Evolutionary conservation across 495 filamentous ascomycete species (phyloP), one percentile per base, ranked within the genome.

Genomic region (Trichocladium antarcticum): DNA sequence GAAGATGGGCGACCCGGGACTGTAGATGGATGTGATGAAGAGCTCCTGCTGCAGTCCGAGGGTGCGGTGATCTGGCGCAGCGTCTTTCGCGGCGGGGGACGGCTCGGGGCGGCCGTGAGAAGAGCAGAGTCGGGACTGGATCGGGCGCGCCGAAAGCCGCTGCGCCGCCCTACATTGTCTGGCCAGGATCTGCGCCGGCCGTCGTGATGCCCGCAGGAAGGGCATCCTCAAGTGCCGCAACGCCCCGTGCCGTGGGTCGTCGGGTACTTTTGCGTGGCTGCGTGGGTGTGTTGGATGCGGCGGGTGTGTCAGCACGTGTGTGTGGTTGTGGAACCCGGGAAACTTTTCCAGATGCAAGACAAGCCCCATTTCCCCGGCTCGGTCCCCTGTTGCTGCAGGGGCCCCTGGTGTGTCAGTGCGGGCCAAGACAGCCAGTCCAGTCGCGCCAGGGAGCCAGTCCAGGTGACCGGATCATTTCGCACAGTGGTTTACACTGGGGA

Each of bases 1-100:
- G 57, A 96, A 87, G 11, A 96, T 77, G 5, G 89, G 87, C 11
- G 89, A 92, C 0, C 89, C 89, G 3, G 89, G 88, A 54, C 84
- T 89, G 63, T 87, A 86, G 38, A 74, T 56, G 9, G 87, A 87
- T 0, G 79, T 84, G 17, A 78, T 85, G 61, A 90, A 92, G 8
- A 96, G 77, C 37, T 84, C 78, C 47, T 90, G 88, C 16, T 74
- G 69, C 22, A 79, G 68, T 41, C 78, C 84, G 35, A 93, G 67
- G 34, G 76, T 68, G 52, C 87, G 82, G 64, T 95, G 87, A 55
- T 94, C 74, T 35, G 55, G 54, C 21, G 73, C 24, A 61, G 58
- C 14, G 61, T 51, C 47, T 61, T 65, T n/a, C 62, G 54, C n/a
- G 42, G n/a, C n/a, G n/a, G n/a, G 49, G 19, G 56, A 20, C 17